phyloP scores from a whole-genome alignment of 108 stramenopile species.

The Skeletonema menzelii region DNA sequence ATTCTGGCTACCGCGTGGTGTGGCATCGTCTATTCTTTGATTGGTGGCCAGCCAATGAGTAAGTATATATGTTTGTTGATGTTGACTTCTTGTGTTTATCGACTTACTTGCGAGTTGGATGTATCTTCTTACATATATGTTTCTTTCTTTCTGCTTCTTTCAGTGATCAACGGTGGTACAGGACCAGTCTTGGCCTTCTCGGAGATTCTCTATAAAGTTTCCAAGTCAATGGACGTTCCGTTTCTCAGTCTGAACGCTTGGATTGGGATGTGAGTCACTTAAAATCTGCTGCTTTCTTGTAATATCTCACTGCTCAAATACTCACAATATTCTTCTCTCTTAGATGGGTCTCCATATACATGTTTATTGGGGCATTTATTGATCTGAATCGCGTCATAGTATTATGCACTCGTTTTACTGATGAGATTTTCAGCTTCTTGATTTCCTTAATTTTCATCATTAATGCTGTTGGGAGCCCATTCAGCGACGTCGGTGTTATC shows the following conservation, averaged over 20 bases:
- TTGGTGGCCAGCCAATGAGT: constrained; percentile 44
- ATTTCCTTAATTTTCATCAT: constrained; percentile 56
- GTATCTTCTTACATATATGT: too few relatives aligned
- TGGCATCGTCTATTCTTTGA: constrained; percentile 37
- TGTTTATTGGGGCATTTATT: constrained; percentile 37
- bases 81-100: too few relatives aligned
- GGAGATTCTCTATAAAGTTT: constrained; percentile 32
- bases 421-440: constrained; percentile 62
- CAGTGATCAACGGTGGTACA: constrained; percentile 47
- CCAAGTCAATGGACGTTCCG: constrained; percentile 43
- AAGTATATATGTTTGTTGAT: too few relatives aligned
- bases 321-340: too few relatives aligned
- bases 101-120: too few relatives aligned
- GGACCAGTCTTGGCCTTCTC: constrained; percentile 56
- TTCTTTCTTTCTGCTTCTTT: too few relatives aligned
- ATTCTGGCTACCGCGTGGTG: constrained; percentile 52
- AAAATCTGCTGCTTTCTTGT: too few relatives aligned
- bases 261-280: constrained; percentile 8
- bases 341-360: constrained; percentile 34
- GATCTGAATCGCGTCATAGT: constrained; percentile 48
- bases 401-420: constrained; percentile 57
- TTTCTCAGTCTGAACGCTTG: constrained; percentile 49
- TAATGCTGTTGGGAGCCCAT: constrained; percentile 51
- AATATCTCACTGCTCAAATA: too few relatives aligned
- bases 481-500: constrained; percentile 33